Conservation (phyloP, 1,284 basidiomycete genomes). For the Uromyces viciae-fabae region DNA sequence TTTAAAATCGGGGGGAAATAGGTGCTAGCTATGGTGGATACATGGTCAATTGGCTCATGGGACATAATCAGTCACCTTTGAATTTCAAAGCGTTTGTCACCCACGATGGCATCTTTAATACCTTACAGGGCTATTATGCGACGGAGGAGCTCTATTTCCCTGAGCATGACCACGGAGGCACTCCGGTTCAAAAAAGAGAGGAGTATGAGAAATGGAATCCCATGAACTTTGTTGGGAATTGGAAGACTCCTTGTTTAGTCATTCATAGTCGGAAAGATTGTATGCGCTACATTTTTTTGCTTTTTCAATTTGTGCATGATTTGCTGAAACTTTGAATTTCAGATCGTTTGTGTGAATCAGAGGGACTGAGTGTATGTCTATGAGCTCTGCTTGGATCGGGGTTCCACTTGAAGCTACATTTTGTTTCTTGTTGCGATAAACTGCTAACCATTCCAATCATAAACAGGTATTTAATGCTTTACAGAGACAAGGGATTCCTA, state of each 20-base stretch:
- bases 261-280: conserved; percentile 51
- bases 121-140: conserved; percentile 43
- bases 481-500: conserved; percentile 49
- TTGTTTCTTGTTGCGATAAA: neutral
- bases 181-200: conserved; percentile 46
- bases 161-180: conserved; percentile 49
- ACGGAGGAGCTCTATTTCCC: conserved; percentile 53
- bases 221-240: conserved; percentile 45
- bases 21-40: conserved; percentile 41
- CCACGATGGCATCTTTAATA: conserved; percentile 51
- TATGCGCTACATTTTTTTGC: conserved; percentile 46
- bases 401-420: neutral
- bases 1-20: neutral
- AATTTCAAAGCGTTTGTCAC: conserved; percentile 51
- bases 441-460: too few species aligned
- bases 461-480: conserved; percentile 49
- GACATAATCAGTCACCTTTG: conserved; percentile 50
- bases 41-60: conserved; percentile 50
- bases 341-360: conserved; percentile 43
- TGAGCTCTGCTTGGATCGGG: too few species aligned
- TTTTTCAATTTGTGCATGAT: neutral
- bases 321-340: neutral
- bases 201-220: conserved; percentile 47
- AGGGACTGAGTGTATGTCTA: conserved; percentile 31
- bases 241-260: conserved; percentile 51